Evolutionary conservation across 2,329 filamentous ascomycete genomes (phyloP).

Genomic region (Fragosphaeria purpurea): DNA sequence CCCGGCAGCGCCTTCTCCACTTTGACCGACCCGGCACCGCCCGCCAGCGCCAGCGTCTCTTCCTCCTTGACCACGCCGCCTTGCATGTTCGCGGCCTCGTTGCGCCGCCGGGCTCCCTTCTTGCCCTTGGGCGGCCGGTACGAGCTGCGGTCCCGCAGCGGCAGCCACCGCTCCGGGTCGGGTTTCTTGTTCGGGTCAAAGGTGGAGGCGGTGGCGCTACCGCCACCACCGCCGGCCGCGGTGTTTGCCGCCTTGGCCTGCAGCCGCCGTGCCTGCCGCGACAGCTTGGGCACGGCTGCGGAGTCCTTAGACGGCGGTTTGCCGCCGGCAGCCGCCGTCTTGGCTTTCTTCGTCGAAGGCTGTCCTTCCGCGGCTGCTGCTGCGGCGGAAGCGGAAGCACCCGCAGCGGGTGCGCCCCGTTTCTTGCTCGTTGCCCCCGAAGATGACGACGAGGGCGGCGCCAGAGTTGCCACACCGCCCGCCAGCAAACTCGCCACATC

Average conservation of each 20-base stretch:
- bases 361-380: conserved; percentile 1
- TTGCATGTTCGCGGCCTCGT: conserved; percentile 67
- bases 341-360: conserved; percentile 9
- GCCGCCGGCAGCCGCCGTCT: not conserved
- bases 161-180: conserved; percentile 89
- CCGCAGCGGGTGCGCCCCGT: conserved; percentile 27
- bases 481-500: conserved; percentile 53
- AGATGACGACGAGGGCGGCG: conserved; percentile 25
- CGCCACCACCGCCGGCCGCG: not conserved
- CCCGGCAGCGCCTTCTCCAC: conserved; percentile 45
- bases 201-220: conserved; percentile 31
- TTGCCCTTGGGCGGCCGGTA: conserved; percentile 86
- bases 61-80: conserved; percentile 73
- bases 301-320: too few relatives aligned
- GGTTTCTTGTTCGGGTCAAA: conserved; percentile 68
- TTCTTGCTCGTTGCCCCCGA: conserved; percentile 36
- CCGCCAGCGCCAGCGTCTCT: conserved; percentile 53
- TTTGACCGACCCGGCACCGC: conserved; percentile 52
- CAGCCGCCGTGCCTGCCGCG: conserved; percentile 27
- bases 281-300: conserved; percentile 35
- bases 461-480: conserved; percentile 51
- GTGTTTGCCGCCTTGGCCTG: conserved; percentile 11
- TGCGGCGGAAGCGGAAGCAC: conserved; percentile 21
- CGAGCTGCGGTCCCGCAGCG: conserved; percentile 75
- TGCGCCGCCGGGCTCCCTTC: conserved; percentile 55